Conservation (phyloP, 768 basidiomycete species). For the Amanita muscaria region DNA sequence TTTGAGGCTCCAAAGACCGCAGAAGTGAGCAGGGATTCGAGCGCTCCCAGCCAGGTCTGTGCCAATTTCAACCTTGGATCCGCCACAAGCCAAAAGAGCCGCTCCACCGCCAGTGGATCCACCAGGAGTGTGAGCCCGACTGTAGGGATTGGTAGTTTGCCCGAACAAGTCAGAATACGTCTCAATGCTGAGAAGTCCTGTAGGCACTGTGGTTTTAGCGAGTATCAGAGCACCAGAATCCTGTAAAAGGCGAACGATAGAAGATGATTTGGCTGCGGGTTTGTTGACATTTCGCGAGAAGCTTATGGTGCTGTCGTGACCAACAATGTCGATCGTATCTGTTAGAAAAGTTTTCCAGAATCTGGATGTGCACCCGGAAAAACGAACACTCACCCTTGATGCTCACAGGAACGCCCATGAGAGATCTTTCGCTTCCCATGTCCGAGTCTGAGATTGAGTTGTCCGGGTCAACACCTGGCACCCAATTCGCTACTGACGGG, state of each 20-base stretch:
- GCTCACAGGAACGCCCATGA: conserved; percentile 62
- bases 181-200: conserved; percentile 48
- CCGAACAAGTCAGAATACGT: conserved; percentile 56
- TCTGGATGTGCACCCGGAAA: conserved; percentile 4
- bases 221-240: conserved; percentile 57
- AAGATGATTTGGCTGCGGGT: conserved; percentile 38
- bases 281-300: conserved; percentile 42
- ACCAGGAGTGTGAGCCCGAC: conserved; percentile 40
- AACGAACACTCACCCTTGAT: conserved; percentile 42
- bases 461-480: conserved; percentile 29
- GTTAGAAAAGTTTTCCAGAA: conserved; percentile 7
- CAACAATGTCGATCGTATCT: conserved; percentile 43
- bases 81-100: conserved; percentile 57
- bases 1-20: conserved; percentile 61
- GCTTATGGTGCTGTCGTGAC: conserved; percentile 55
- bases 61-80: conserved; percentile 60
- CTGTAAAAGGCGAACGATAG: conserved; percentile 47
- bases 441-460: conserved; percentile 21
- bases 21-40: conserved; percentile 65
- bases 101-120: conserved; percentile 67
- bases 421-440: conserved; percentile 30
- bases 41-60: conserved; percentile 70
- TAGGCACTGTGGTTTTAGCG: conserved; percentile 56
- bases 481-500: conserved; percentile 31
- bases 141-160: conserved; percentile 54